Percentiles rank a stretch among this genome's conserved stretches.
Evolutionary conservation across 1,284 basidiomycete species (phyloP).

Genomic region (Leccinum solheimii): DNA sequence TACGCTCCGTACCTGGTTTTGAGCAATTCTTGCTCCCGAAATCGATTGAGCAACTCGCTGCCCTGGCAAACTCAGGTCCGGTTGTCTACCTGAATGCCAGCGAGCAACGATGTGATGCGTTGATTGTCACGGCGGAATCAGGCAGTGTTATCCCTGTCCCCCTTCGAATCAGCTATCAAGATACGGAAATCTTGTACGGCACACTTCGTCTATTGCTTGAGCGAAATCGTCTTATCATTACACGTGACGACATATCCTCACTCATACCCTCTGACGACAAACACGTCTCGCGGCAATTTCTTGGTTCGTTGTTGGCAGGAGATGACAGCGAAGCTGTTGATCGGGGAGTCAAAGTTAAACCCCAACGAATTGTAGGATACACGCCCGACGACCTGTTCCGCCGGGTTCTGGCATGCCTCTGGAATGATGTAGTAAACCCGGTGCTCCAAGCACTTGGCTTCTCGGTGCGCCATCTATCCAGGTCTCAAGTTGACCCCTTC

Average conservation of each 20-base stretch:
- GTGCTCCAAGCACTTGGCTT: not conserved
- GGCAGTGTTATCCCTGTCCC: not conserved
- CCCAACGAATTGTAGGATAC: not conserved
- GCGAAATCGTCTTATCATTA: not conserved
- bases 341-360: not conserved
- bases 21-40: not conserved
- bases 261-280: not conserved
- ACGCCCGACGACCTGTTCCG: not conserved
- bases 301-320: not conserved
- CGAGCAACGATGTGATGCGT: not conserved
- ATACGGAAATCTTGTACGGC: not conserved
- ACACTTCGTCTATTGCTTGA: not conserved
- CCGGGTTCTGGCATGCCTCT: not conserved
- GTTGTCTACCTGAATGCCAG: not conserved
- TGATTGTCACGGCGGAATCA: not conserved
- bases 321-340: not conserved
- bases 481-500: not conserved
- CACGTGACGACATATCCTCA: not conserved
- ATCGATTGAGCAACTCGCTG: not conserved
- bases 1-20: not conserved
- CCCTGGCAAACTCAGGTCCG: not conserved
- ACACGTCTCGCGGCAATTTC: not conserved
- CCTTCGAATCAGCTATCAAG: not conserved
- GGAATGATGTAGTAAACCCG: not conserved
- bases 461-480: not conserved